Conservation (phyloP, 345 rosid species). For the Pistacia atlantica region DNA sequence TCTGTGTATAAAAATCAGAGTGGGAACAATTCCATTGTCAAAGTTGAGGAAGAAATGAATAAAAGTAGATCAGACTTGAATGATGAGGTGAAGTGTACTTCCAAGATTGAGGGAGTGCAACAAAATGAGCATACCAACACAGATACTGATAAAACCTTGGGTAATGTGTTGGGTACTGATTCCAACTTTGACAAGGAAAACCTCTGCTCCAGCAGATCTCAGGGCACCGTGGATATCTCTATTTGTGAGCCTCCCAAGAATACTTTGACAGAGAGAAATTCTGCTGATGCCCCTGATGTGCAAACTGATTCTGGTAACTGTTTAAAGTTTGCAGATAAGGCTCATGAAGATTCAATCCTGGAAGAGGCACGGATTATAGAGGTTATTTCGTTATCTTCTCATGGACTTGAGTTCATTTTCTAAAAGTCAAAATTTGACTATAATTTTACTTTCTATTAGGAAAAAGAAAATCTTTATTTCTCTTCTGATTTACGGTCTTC, state of each 20-base stretch:
- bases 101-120: slow-evolving; percentile 36
- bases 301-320: slow-evolving; percentile 42
- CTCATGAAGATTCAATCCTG: slow-evolving; percentile 75
- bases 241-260: slow-evolving; percentile 30
- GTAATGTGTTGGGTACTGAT: slow-evolving; percentile 31
- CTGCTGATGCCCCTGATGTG: slow-evolving; percentile 40
- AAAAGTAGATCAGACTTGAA: slow-evolving; percentile 38
- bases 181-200: slow-evolving; percentile 35
- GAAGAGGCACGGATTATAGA: slow-evolving; percentile 89
- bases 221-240: slow-evolving; percentile 31
- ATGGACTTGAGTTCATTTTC: neutral
- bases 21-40: slow-evolving; percentile 33
- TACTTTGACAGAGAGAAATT: slow-evolving; percentile 28
- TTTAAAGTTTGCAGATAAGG: slow-evolving; percentile 53
- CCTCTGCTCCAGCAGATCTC: slow-evolving; percentile 35
- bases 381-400: slow-evolving; percentile 44
- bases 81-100: slow-evolving; percentile 44
- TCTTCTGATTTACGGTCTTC: slow-evolving; percentile 19
- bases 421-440: neutral
- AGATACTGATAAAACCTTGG: slow-evolving; percentile 39
- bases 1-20: slow-evolving; percentile 28
- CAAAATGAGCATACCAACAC: slow-evolving; percentile 37
- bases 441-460: neutral
- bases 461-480: neutral
- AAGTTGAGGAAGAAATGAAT: slow-evolving; percentile 47